These are phyloP conservation scores for Dendrocalamus latiflorus DNA, from an alignment of 202 grass and related monocot species.

Conservation along the genomic window DNA sequence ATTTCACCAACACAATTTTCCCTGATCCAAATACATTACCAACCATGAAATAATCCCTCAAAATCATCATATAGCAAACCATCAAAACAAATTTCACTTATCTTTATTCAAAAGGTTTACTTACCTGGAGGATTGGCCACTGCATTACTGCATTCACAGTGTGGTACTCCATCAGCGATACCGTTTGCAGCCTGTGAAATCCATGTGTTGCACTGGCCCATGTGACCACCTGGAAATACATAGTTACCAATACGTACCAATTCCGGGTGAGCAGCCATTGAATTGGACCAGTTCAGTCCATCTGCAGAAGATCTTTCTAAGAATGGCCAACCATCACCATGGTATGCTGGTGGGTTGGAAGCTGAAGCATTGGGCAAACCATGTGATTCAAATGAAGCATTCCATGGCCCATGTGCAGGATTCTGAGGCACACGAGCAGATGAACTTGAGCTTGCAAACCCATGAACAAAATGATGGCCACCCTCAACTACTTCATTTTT, in stretches of 20 bases:
- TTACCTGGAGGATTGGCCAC: constrained; percentile 40
- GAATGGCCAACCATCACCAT: neutral
- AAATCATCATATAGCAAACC: neutral
- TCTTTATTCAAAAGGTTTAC: constrained; percentile 22
- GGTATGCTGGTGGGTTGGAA: constrained; percentile 28
- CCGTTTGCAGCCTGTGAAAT: constrained; percentile 28
- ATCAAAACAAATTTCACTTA: neutral
- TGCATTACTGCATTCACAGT: constrained; percentile 33
- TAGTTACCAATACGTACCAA: constrained; percentile 37
- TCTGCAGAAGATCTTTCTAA: constrained; percentile 27
- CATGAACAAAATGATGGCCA: constrained; percentile 41
- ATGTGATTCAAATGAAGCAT: constrained; percentile 37
- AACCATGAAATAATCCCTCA: neutral
- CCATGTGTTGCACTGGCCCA: constrained; percentile 39
- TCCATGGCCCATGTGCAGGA: constrained; percentile 32
- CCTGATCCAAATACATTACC: neutral
- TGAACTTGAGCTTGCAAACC: constrained; percentile 56
- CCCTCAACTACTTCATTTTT: constrained; percentile 42
- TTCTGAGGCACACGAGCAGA: constrained; percentile 42
- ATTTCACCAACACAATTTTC: no score
- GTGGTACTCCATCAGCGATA: constrained; percentile 39
- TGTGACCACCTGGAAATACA: constrained; percentile 36
- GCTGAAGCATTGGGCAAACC: constrained; percentile 24
- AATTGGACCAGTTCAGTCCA: constrained; percentile 14
- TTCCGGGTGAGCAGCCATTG: constrained; percentile 22